These are phyloP conservation scores for Chenopodium berlandieri DNA, from an alignment of 148 eudicot species.

Conservation along the genomic window DNA sequence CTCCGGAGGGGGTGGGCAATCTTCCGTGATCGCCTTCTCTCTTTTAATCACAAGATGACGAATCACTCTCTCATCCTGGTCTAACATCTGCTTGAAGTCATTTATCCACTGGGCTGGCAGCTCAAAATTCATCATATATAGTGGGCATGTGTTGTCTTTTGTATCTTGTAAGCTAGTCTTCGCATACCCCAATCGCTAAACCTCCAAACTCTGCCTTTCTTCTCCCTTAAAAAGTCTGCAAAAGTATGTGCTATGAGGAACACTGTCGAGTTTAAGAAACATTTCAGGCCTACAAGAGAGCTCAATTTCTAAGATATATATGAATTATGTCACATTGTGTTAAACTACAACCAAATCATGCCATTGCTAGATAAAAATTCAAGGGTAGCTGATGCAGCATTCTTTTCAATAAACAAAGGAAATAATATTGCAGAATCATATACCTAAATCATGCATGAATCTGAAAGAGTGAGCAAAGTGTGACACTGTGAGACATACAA, in stretches of 20 bases:
- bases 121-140: slow-evolving; percentile 89
- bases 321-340: not conserved
- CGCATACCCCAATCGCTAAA: slow-evolving; percentile 97
- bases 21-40: slow-evolving; percentile 73
- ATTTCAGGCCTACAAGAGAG: not conserved
- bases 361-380: not conserved
- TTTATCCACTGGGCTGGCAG: slow-evolving; percentile 68
- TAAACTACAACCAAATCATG: not conserved
- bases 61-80: slow-evolving; percentile 86
- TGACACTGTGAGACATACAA: not conserved
- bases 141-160: slow-evolving; percentile 85
- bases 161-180: slow-evolving; percentile 79
- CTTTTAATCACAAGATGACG: slow-evolving; percentile 87
- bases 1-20: slow-evolving; percentile 88
- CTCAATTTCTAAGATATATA: not conserved
- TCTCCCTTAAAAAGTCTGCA: slow-evolving; percentile 75
- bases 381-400: not conserved
- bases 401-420: not conserved
- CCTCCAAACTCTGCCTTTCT: slow-evolving; percentile 89
- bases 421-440: not conserved
- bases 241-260: not conserved
- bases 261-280: not conserved
- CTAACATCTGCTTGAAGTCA: slow-evolving; percentile 78
- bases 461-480: not conserved
- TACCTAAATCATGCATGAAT: not conserved